Base-by-base conservation (phyloP, 2,329 filamentous ascomycete species). In the Magnaporthales sp. region DNA sequence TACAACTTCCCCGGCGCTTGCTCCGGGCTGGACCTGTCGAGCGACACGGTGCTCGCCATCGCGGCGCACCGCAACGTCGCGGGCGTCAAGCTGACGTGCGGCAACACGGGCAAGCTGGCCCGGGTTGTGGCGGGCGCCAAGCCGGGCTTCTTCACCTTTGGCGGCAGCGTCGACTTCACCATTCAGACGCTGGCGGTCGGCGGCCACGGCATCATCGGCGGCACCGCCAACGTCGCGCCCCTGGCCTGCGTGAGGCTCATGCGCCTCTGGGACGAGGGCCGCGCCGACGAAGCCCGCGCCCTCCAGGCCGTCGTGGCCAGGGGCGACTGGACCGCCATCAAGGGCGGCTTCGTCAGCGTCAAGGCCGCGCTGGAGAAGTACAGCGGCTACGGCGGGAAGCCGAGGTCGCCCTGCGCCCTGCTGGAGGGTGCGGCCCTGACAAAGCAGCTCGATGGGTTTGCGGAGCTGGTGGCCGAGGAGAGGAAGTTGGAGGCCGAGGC, bases 131-230 rank as follows among this genome's bases (percentile, higher is more conserved):
- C 85, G 67, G 80, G 82, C 5, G 56, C 68, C 1, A 30, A 29
- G 2, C 60, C 61, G 4, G 65, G 64, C 15, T 92, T 92, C 80
- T 82, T 90, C 74, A 89, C 89, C 68, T 85, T 90, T 72, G 90
- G 89, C 58, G 90, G 91, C 66, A 89, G 86, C 63, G 89, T 89
- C 65, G 90, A 93, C 77, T 92, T 92, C 76, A 89, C 87, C 13
- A 77, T 92, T 13, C 90, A 91, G 75, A 88, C 87, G 0, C 76
- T 91, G 54, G 81, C 90, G 60, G 89, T 86, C 4, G 90, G 90
- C 27, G 90, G 88, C 3, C 85, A 89, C 67, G 90, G 91, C 38
- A 84, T 91, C 72, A 89, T 93, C 69, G 87, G 86, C 15, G 91
- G 90, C 13, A 81, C 90, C 66, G 91, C 84, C 31, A 93, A 93